phyloP scores from a whole-genome alignment of 768 basidiomycete genomes.

The Podaxis sp. region DNA sequence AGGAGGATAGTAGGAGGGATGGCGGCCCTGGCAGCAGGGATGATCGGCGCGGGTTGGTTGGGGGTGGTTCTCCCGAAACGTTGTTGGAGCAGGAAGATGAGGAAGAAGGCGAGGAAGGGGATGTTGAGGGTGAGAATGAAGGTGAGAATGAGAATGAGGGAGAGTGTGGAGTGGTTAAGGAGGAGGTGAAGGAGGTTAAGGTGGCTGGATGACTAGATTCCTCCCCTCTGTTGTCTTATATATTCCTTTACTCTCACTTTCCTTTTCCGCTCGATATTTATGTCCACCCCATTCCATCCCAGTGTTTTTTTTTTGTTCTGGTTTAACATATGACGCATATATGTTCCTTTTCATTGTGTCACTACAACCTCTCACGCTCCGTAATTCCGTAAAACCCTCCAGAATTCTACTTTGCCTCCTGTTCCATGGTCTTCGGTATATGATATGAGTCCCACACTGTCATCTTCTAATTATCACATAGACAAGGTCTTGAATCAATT shows the following conservation, averaged over 20 bases:
- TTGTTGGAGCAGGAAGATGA: conserved; percentile 24
- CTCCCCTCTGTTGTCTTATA: not conserved
- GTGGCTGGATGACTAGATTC: conserved; percentile 27
- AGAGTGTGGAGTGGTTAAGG: not conserved
- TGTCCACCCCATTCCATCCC: not conserved
- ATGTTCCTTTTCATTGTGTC: not conserved
- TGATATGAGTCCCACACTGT: not conserved
- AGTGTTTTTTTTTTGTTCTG: not conserved
- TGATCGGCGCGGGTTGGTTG: conserved; percentile 20
- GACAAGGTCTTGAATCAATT: not conserved
- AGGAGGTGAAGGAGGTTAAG: conserved; percentile 27
- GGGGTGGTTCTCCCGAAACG: conserved; percentile 21
- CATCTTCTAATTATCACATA: not conserved
- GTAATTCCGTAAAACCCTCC: not conserved
- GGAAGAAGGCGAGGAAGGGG: conserved; percentile 26
- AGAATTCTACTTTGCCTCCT: not conserved
- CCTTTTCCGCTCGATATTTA: not conserved
- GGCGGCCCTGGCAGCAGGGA: conserved; percentile 32
- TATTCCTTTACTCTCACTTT: not conserved
- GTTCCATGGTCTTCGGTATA: not conserved
- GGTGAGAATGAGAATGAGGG: conserved; percentile 15
- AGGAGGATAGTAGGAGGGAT: conserved; percentile 56
- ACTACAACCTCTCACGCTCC: not conserved
- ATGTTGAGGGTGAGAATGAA: conserved; percentile 30
- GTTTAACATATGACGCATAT: not conserved